Conservation (phyloP, 2,329 filamentous ascomycete genomes). For the Orbilia blumenaviensis region DNA sequence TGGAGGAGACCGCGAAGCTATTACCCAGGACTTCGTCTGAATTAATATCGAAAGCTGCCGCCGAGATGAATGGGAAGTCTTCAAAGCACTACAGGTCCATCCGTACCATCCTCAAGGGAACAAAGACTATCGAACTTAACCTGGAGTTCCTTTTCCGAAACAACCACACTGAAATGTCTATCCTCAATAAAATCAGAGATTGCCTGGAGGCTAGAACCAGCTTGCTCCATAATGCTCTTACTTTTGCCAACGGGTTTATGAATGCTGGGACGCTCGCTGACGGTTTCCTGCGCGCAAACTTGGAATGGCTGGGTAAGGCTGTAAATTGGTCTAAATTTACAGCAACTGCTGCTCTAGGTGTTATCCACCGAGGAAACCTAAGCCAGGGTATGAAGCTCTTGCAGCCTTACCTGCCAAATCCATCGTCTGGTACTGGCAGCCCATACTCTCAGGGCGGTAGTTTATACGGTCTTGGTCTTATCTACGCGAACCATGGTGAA, state of each 20-base stretch:
- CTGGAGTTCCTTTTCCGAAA: slow-evolving; percentile 96
- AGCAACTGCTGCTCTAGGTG: slow-evolving; percentile 91
- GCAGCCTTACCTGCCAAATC: slow-evolving; percentile 89
- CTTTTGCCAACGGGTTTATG: slow-evolving; percentile 99
- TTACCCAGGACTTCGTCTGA: slow-evolving; percentile 46
- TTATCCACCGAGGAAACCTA: slow-evolving; percentile 95
- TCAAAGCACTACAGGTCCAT: slow-evolving; percentile 68
- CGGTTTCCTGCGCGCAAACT: slow-evolving; percentile 96
- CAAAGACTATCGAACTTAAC: slow-evolving; percentile 92
- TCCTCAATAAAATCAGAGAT: slow-evolving; percentile 95
- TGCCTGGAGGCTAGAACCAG: slow-evolving; percentile 95
- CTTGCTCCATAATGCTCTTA: slow-evolving; percentile 97
- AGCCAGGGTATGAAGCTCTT: slow-evolving; percentile 91
- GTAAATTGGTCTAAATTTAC: slow-evolving; percentile 99
- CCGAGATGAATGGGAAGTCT: slow-evolving; percentile 51
- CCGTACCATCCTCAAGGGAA: slow-evolving; percentile 79
- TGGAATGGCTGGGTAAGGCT: slow-evolving; percentile 97
- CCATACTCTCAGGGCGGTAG: slow-evolving; percentile 96
- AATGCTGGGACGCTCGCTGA: slow-evolving; percentile 98
- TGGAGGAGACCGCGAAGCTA: slow-evolving; percentile 67
- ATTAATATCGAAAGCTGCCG: slow-evolving; percentile 46
- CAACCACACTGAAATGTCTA: slow-evolving; percentile 89
- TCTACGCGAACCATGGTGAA: slow-evolving; percentile 96
- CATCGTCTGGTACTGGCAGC: slow-evolving; percentile 79
- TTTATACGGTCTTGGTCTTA: slow-evolving; percentile 91